Evolutionary conservation across 1,284 basidiomycete genomes (phyloP), one percentile per base, ranked within the genome.

Genomic region (Trichosporon coremiiforme): DNA sequence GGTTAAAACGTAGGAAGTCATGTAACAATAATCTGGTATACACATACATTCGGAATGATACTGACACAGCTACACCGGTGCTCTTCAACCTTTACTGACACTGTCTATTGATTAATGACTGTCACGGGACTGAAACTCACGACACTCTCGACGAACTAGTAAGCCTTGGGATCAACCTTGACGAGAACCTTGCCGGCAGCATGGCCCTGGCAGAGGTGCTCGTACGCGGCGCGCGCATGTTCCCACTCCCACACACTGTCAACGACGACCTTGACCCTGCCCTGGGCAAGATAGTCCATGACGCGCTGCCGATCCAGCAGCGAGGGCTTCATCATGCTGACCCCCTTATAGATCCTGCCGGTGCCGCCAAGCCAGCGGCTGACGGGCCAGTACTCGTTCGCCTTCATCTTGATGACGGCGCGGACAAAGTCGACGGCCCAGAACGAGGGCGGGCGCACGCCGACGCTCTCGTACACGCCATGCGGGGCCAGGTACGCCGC

Each of bases 161-260:
- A 29, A 55, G 25, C 25, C 53, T 31, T 63, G 0, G 60, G 25
- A 47, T 70, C 55, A 5, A 72, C 69, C 15, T 79, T 68, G 2
- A 85, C 80, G 22, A 85, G 77, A 1, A 92, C 85, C 79, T 91
- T 91, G 0, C 90, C 91, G 15, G 83, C 86, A 2, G 89, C 88
- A 60, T 86, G 85, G 4, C 83, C 80, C 3, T 85, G 85, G 83
- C 87, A 84, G n/a, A 90, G 75, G 64, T 85, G 84, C 38, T 88
- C 87, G 73, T 89, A 92, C 3, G 89, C 90, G 71, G 87, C 83
- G 53, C 86, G 75, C 0, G 82, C 86, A 31, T 90, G 72, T 68
- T 87, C 85, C 67, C 91, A 90, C 3, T 77, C 77, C 71, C 84
- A 87, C 2, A 88, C 86, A 15, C 53, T 50, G 67, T 72, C 71